Conservation (phyloP, 768 basidiomycete species). For the Megacollybia marginata region DNA sequence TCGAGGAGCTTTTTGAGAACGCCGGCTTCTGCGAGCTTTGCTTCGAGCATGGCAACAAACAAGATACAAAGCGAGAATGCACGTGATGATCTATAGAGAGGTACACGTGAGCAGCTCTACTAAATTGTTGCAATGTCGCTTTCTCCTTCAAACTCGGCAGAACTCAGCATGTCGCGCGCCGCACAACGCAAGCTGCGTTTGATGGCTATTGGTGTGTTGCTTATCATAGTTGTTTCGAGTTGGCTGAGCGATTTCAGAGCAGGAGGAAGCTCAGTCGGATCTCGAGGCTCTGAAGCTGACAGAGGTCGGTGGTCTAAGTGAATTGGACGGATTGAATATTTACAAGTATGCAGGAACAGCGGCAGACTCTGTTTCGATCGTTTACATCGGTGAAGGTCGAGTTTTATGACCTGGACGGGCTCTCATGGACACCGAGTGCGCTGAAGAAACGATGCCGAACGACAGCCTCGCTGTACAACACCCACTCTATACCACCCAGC, state of each 20-base stretch:
- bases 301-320: conserved; percentile 27
- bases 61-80: conserved; percentile 1
- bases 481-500: conserved; percentile 1
- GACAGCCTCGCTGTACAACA: not conserved
- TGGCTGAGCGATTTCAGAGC: conserved; percentile 19
- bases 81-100: conserved; percentile 2
- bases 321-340: conserved; percentile 1
- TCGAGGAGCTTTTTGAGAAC: conserved; percentile 91
- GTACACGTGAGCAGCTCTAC: not conserved
- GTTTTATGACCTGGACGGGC: conserved; percentile 54
- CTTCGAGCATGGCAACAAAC: conserved; percentile 67
- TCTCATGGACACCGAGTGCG: conserved; percentile 38
- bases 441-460: conserved; percentile 19
- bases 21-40: conserved; percentile 80
- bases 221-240: no score
- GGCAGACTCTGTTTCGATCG: conserved; percentile 28
- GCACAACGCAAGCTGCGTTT: conserved; percentile 40
- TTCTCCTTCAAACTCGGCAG: not conserved
- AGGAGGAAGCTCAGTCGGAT: conserved; percentile 46
- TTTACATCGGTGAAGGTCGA: conserved; percentile 54
- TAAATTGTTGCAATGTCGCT: not conserved
- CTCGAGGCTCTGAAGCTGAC: conserved; percentile 51
- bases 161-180: conserved; percentile 23
- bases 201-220: conserved; percentile 22
- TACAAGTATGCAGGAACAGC: conserved; percentile 28